Conservation (phyloP, 129 eudicot genomes). For the Pittosporum tobira region DNA sequence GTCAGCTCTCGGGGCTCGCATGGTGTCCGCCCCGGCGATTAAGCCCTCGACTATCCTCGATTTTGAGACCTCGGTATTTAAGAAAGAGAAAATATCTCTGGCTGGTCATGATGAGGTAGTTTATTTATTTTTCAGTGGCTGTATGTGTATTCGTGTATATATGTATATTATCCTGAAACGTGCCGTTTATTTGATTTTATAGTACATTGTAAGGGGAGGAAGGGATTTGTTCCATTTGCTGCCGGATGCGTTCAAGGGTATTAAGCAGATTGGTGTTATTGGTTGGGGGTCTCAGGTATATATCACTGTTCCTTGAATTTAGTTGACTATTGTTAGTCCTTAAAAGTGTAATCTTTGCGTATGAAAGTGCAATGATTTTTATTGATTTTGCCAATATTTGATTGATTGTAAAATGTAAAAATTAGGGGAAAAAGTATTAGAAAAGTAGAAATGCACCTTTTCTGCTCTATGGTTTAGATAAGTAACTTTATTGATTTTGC, state of each 20-base stretch:
- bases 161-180: neutral
- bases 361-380: too few species aligned
- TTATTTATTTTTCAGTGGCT: neutral
- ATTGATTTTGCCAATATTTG: too few species aligned
- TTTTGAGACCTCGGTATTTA: slow-evolving; percentile 74
- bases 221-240: slow-evolving; percentile 75
- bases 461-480: too few species aligned
- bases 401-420: too few species aligned
- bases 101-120: slow-evolving; percentile 86
- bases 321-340: neutral
- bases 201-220: slow-evolving; percentile 93
- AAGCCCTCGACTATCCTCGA: slow-evolving; percentile 46
- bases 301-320: neutral
- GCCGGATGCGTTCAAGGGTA: slow-evolving; percentile 82
- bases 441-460: too few species aligned
- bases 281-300: slow-evolving; percentile 98
- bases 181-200: neutral
- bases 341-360: neutral
- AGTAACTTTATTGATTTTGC: too few species aligned
- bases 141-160: neutral
- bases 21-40: slow-evolving; percentile 49
- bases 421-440: too few species aligned
- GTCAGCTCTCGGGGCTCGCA: slow-evolving; percentile 45
- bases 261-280: slow-evolving; percentile 93
- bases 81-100: slow-evolving; percentile 70